Base-by-base conservation (phyloP, 805 yeast genomes). In the Metschnikowia cubensis region DNA sequence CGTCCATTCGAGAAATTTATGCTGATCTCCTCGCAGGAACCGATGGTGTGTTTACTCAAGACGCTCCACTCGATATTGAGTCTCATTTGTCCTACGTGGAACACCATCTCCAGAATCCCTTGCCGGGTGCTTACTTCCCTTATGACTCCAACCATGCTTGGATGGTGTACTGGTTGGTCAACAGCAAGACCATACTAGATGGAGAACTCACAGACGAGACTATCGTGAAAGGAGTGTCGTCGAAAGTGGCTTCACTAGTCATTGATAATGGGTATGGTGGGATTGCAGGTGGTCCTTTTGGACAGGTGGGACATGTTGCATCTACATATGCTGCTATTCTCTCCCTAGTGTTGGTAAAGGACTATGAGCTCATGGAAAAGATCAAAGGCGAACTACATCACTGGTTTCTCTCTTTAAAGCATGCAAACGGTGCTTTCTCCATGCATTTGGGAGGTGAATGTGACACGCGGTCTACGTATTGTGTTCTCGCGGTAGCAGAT, bases 61-160 rank as follows among this genome's bases (percentile, higher is more conserved):
- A 63, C 60, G 34, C 34, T 3, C 48, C 49, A 5, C 51, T 57
- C 13, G 50, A 49, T n/a, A 47, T 48, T 14, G 63, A 63, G 4
- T 52, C 56, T 1, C 90, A 85, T 60, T 48, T 62, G 8, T 52
- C 54, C 45, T 86, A 74, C 59, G 64, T 81, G 13, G 64, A 69
- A 18, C 50, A 61, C n/a, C 69, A 71, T 17, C 66, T 82, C 21
- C 57, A 62, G 8, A 61, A 66, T 10, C 69, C 75, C 15, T 71
- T 87, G 25, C 87, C 90, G 0, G 54, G 68, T 2, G 69, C 65
- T 7, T 85, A 77, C 63, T 62, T 66, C 3, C 76, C 77, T 0
- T 71, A 89, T 42, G 97, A 92, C 66, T 94, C 97, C 0, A 87
- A 94, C n/a, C 90, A 85, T 52, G 83, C 96, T 0, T 94, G 98